These are phyloP conservation scores for Xylariales sp. DNA, from an alignment of 2,329 filamentous ascomycete genomes.

Conservation along the genomic window DNA sequence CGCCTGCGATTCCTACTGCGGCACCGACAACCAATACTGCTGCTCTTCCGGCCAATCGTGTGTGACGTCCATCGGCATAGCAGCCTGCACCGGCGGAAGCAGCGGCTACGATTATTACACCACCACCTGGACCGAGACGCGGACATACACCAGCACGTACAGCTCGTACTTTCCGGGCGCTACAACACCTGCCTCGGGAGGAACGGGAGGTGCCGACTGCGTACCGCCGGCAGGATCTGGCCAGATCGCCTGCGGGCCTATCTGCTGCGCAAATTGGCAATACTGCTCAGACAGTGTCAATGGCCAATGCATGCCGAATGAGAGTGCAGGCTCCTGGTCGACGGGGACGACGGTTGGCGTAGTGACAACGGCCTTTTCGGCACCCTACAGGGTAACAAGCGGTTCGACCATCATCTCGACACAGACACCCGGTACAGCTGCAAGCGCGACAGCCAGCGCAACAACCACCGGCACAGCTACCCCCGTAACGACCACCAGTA, in stretches of 20 bases:
- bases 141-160: constrained; percentile 55
- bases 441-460: constrained; percentile 42
- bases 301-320: constrained; percentile 55
- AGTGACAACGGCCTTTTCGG: constrained; percentile 48
- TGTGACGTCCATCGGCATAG: constrained; percentile 45
- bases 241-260: constrained; percentile 59
- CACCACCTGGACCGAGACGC: constrained; percentile 57
- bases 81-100: constrained; percentile 39
- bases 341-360: constrained; percentile 41
- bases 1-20: constrained; percentile 49
- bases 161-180: constrained; percentile 45
- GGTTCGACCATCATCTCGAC: constrained; percentile 43
- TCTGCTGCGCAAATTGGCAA: constrained; percentile 67
- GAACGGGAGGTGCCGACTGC: constrained; percentile 39
- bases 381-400: constrained; percentile 48
- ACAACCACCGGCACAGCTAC: constrained; percentile 46
- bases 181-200: constrained; percentile 33
- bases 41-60: constrained; percentile 46
- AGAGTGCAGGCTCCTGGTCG: constrained; percentile 37
- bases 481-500: constrained; percentile 36
- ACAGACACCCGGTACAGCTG: constrained; percentile 48
- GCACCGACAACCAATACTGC: constrained; percentile 50
- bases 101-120: constrained; percentile 37
- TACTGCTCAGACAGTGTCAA: constrained; percentile 58
- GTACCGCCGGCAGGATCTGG: constrained; percentile 42